phyloP scores from a whole-genome alignment of 495 filamentous ascomycete species.

The Apodospora peruviana region DNA sequence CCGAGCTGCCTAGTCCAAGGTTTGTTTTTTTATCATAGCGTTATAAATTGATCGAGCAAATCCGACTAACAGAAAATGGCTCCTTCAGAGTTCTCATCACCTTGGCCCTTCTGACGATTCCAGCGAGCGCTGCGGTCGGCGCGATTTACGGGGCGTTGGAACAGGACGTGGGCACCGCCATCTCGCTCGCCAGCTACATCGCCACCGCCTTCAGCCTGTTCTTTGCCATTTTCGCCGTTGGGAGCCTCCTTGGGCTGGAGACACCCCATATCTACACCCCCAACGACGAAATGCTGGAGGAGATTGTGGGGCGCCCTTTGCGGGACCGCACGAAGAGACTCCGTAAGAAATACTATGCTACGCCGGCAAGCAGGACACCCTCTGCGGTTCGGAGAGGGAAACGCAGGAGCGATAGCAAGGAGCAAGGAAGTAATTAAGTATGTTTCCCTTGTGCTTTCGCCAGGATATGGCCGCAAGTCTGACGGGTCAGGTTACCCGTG shows the following conservation, averaged over 20 bases:
- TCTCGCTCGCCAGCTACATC: constrained; percentile 4
- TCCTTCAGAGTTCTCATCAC: constrained; percentile 3
- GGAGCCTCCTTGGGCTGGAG: constrained; percentile 1
- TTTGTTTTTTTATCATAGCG: neutral
- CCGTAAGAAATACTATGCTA: neutral
- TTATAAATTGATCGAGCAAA: neutral
- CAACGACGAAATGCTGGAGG: constrained; percentile 2
- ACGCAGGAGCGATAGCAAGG: neutral
- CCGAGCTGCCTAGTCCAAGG: neutral
- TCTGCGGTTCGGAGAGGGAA: neutral
- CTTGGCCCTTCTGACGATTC: constrained; percentile 1
- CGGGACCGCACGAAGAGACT: neutral
- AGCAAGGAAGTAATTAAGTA: neutral
- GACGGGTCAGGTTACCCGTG: too few relatives aligned
- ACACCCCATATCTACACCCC: constrained; percentile 1
- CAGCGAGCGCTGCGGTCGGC: neutral
- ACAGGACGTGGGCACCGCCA: neutral
- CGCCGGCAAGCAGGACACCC: neutral
- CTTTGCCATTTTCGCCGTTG: constrained; percentile 3
- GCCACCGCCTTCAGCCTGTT: constrained; percentile 1
- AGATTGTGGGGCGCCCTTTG: neutral
- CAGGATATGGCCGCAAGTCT: too few relatives aligned
- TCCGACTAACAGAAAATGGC: neutral
- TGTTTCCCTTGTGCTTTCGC: too few relatives aligned
- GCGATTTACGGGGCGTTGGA: neutral